Percentiles rank a stretch among this genome's conserved stretches.
These are phyloP conservation scores for Dothiorella sarmentorum DNA, from an alignment of 2,329 filamentous ascomycete genomes.

Conservation along the genomic window DNA sequence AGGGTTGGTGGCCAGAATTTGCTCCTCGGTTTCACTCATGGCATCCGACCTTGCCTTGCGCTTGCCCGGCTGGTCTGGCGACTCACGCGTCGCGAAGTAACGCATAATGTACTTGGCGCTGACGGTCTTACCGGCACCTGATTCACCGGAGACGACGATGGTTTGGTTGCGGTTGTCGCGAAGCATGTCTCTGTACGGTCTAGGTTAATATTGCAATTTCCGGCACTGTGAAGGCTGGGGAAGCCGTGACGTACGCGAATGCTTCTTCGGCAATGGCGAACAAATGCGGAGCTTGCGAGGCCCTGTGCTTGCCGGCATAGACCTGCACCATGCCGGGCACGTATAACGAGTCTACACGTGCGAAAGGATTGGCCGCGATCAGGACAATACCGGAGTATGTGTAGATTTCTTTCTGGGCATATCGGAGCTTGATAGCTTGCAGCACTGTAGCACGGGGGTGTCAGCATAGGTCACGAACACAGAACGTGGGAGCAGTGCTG, in stretches of 20 bases:
- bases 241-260: conserved; percentile 68
- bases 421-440: conserved; percentile 95
- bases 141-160: conserved; percentile 98
- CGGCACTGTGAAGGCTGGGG: neutral
- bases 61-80: conserved; percentile 79
- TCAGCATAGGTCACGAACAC: conserved; percentile 19
- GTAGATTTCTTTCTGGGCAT: conserved; percentile 98
- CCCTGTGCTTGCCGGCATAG: conserved; percentile 93
- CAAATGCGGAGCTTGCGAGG: conserved; percentile 93
- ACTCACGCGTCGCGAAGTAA: conserved; percentile 96
- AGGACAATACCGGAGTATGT: conserved; percentile 98
- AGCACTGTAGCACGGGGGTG: conserved; percentile 61
- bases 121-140: conserved; percentile 97
- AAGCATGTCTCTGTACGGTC: conserved; percentile 77
- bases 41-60: conserved; percentile 71
- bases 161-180: conserved; percentile 95
- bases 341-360: conserved; percentile 94
- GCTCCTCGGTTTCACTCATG: conserved; percentile 98
- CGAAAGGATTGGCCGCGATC: conserved; percentile 97
- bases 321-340: conserved; percentile 99
- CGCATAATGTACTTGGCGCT: conserved; percentile 99
- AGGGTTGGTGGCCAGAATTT: conserved; percentile 95
- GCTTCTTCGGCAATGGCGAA: conserved; percentile 99
- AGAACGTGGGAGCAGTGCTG: conserved; percentile 34
- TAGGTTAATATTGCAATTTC: neutral